Base-by-base conservation (phyloP, 257 asterid genomes). In the Solanum paucissectum region DNA sequence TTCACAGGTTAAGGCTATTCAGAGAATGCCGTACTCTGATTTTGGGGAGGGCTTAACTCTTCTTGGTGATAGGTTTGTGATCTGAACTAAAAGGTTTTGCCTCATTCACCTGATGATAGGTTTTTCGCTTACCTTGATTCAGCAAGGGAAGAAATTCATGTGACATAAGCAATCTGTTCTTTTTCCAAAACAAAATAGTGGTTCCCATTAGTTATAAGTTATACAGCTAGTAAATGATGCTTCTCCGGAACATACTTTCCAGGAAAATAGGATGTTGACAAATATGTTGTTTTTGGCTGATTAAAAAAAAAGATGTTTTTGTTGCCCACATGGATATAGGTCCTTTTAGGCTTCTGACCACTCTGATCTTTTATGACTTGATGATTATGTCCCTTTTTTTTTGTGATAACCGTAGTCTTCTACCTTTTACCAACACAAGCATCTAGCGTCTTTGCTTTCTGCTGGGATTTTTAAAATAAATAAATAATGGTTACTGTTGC, bases 41-140 rank as follows among this genome's bases (percentile, higher is more conserved):
- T 97, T 97, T 81, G 99, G 99, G 89, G 99, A 97, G 95, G 99
- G 99, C 77, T 91, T 96, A 93, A 96, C 99, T 84, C 98, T 97
- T 92, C 89, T 94, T 85, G 95, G 93, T 58, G 95, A 94, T 88
- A 95, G 98, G 99, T 96, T 88, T 81, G 95, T 84, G 88, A 66
- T 86, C 68, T 87, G 79, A 84, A 44, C 21, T 83, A 21, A 79
- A 81, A 27, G 68, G 68, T 81, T 40, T 74, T 76, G 25, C 60
- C 52, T 46, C 29, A 46, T 81, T 46, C 42, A 27, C 27, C 42
- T 46, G 68, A 46, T 81, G 42, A 2, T 46, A 46, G 40, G 62
- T 81, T 46, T 81, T 81, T 38, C n/a, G 12, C 66, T 81, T 44
- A 27, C 64, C 42, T 46, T 46, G 85, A 81, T 81, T 46, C 68